Percentiles rank a stretch among this genome's conserved stretches.
Conservation (phyloP, 78 protist genomes). For the Speleostelium caveatum region DNA sequence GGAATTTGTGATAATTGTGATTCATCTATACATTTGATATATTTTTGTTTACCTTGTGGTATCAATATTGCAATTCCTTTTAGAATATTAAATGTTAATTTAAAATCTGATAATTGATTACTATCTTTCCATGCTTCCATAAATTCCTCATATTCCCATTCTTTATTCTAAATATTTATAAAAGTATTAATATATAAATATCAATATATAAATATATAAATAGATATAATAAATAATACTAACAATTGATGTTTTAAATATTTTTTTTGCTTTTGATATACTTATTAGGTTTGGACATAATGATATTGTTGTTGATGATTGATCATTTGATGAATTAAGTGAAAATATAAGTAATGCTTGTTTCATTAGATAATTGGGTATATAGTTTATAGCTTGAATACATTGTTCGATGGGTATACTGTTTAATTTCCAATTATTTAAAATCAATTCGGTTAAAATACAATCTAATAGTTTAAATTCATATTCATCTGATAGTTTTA, state of each 20-base stretch:
- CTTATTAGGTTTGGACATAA: neutral
- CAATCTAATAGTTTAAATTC: constrained; percentile 26
- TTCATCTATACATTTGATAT: constrained; percentile 14
- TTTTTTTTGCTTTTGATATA: neutral
- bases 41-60: neutral
- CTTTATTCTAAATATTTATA: too few species aligned
- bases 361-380: too few species aligned
- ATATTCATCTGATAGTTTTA: constrained; percentile 31
- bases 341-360: too few species aligned
- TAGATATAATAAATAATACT: constrained; percentile 2
- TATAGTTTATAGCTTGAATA: too few species aligned
- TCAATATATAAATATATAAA: too few species aligned
- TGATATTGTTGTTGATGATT: neutral
- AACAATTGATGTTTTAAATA: neutral
- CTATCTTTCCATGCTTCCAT: constrained; percentile 68
- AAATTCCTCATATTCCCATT: constrained; percentile 29
- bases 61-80: constrained; percentile 36
- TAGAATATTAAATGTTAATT: constrained; percentile 35
- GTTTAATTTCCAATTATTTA: constrained; percentile 17
- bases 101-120: neutral
- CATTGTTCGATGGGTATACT: constrained; percentile 41
- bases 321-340: neutral
- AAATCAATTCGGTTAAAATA: constrained; percentile 45
- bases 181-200: too few species aligned
- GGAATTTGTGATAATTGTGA: constrained; percentile 31